Base-by-base conservation (phyloP, 2,329 filamentous ascomycete species). In the Diaporthe sp. region DNA sequence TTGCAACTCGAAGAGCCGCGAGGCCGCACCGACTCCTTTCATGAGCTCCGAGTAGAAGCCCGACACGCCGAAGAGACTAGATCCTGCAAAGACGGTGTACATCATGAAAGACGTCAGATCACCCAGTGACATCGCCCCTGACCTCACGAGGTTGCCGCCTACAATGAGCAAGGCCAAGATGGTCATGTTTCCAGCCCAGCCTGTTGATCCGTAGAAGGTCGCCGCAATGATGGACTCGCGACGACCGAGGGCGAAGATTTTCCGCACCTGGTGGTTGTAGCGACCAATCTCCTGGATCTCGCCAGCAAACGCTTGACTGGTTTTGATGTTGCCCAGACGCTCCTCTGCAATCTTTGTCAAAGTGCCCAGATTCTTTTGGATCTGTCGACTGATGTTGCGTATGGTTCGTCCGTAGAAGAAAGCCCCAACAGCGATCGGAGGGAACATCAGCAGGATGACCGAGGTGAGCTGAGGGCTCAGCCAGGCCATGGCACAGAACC, bases 21-120 rank as follows among this genome's bases (percentile, higher is more conserved):
- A 97, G n/a, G 97, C 97, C 55, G 97, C 97, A 80, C 97, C 97
- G 5, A 98, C 96, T 55, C 97, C 97, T 84, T 99, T 99, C 97
- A 99, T 99, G 76, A 99, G 89, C 82, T 99, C 97, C 0, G 96
- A 98, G 84, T 98, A 99, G 85, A 99, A 99, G 73, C 94, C 95
- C 5, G 95, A 98, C 2, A 99, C 87, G 5, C 97, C 97, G 79
- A 98, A 98, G 77, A 99, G 90, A 84, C 95, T 97, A 66, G 94
- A 97, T 4, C 91, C 91, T 9, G 91, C 91, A 83, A 92, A 98
- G 4, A 95, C 96, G 4, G 96, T 97, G 84, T 98, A 99, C 96
- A 99, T 98, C 86, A 99, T 90, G 84, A 99, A 99, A 0, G 95
- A 97, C 1, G 97, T 97, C 57, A 99, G 86, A 78, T 99, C 96